phyloP scores from a whole-genome alignment of 176 grass and related monocot genomes.

The Alopecurus myosuroides region DNA sequence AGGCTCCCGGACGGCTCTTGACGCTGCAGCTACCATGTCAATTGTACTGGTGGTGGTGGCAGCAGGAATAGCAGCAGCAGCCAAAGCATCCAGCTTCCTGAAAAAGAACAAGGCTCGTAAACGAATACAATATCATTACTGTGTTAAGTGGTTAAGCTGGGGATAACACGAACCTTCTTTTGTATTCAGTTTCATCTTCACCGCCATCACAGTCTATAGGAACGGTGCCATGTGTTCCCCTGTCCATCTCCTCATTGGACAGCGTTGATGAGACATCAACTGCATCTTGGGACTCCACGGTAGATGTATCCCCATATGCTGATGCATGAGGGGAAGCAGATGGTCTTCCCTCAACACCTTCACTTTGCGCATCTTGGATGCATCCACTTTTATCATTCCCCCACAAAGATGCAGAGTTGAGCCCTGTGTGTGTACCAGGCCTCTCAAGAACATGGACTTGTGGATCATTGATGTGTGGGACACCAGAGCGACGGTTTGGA shows the following conservation, averaged over 20 bases:
- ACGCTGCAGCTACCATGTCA: slow-evolving; percentile 73
- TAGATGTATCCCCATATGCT: slow-evolving; percentile 36
- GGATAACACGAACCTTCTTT: slow-evolving; percentile 62
- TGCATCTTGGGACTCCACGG: slow-evolving; percentile 51
- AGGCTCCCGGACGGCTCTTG: slow-evolving; percentile 80
- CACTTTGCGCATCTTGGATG: slow-evolving; percentile 40
- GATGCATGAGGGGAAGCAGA: slow-evolving; percentile 22
- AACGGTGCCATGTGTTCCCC: slow-evolving; percentile 51
- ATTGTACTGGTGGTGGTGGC: slow-evolving; percentile 38
- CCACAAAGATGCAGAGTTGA: slow-evolving; percentile 37
- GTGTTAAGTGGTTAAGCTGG: not conserved
- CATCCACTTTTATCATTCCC: slow-evolving; percentile 36
- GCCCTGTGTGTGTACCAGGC: slow-evolving; percentile 15
- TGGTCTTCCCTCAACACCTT: slow-evolving; percentile 33
- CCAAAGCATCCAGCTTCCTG: slow-evolving; percentile 80
- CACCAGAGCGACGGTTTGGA: slow-evolving; percentile 17
- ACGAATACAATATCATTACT: slow-evolving; percentile 1
- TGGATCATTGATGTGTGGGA: slow-evolving; percentile 13
- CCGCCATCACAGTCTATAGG: slow-evolving; percentile 49
- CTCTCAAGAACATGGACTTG: slow-evolving; percentile 32
- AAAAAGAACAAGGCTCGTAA: slow-evolving; percentile 23
- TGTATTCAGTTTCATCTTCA: slow-evolving; percentile 86
- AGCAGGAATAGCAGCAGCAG: slow-evolving; percentile 10
- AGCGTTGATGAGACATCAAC: slow-evolving; percentile 62
- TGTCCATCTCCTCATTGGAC: slow-evolving; percentile 85